Evolutionary conservation across 768 basidiomycete genomes (phyloP).

Genomic region (Leccinum rimulosum): DNA sequence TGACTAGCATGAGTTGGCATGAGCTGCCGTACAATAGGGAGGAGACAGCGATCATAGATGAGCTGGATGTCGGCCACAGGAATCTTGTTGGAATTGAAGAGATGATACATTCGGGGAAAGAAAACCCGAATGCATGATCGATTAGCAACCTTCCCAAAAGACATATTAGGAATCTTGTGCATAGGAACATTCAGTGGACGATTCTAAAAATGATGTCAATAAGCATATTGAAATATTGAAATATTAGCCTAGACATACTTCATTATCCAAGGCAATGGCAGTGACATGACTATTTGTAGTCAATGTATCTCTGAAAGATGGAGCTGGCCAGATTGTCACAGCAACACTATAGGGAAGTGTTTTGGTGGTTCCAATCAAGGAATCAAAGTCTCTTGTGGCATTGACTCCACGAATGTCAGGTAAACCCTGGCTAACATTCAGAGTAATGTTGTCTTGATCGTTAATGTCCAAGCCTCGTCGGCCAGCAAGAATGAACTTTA

Average conservation of each 20-base stretch:
- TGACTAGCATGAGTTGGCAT: neutral
- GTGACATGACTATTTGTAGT: neutral
- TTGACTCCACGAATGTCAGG: neutral
- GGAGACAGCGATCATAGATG: neutral
- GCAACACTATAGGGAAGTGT: neutral
- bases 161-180: slow-evolving; percentile 1
- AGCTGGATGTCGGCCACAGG: neutral
- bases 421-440: neutral
- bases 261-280: neutral
- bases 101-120: slow-evolving; percentile 3
- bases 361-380: slow-evolving; percentile 1
- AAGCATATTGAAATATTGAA: too few relatives aligned
- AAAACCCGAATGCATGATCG: neutral
- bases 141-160: slow-evolving; percentile 1
- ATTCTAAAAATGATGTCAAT: too few relatives aligned
- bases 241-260: neutral
- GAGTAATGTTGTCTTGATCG: neutral
- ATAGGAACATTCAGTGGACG: neutral
- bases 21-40: neutral
- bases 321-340: neutral
- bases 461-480: neutral
- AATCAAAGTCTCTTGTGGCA: neutral
- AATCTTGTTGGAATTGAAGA: neutral
- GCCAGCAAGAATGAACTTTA: slow-evolving; percentile 9
- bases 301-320: neutral